Evolutionary conservation across 306 rosid genomes (phyloP).

Genomic region (Cucurbita pepo): DNA sequence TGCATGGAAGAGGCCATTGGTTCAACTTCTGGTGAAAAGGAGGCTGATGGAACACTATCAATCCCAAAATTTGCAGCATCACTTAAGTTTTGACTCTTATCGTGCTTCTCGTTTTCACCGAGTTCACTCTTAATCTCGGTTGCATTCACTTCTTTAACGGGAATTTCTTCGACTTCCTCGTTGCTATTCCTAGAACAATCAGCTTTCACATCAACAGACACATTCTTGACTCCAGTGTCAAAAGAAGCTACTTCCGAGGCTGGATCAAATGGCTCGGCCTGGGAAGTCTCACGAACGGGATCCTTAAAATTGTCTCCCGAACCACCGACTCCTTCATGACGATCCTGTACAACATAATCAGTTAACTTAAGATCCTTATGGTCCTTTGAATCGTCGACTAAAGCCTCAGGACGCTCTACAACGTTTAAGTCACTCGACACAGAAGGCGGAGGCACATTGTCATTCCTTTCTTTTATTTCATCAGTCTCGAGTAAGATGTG

Average conservation of each 20-base stretch:
- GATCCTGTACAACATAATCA: constrained; percentile 8
- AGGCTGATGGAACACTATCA: constrained; percentile 8
- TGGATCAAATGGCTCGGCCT: constrained; percentile 20
- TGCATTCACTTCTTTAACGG: neutral
- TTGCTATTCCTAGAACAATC: constrained; percentile 13
- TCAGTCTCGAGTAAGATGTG: constrained; percentile 12
- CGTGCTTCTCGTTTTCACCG: neutral
- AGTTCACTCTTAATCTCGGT: neutral
- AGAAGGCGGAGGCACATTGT: constrained; percentile 17
- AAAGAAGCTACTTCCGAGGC: constrained; percentile 13
- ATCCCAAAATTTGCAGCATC: constrained; percentile 14
- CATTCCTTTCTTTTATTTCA: constrained; percentile 22
- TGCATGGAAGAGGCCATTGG: constrained; percentile 7
- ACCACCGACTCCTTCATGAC: constrained; percentile 1
- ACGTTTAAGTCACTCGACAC: constrained; percentile 15
- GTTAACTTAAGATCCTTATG: constrained; percentile 12
- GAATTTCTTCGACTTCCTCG: neutral
- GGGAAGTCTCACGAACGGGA: constrained; percentile 8
- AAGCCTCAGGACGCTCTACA: constrained; percentile 19
- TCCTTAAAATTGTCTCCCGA: constrained; percentile 15
- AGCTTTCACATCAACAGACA: constrained; percentile 17
- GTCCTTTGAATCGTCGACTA: constrained; percentile 24
- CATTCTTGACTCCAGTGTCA: constrained; percentile 12
- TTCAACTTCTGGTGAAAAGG: constrained; percentile 20
- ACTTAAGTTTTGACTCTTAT: neutral